phyloP scores from a whole-genome alignment of 1,284 basidiomycete species.

The Malassezia psittaci region DNA sequence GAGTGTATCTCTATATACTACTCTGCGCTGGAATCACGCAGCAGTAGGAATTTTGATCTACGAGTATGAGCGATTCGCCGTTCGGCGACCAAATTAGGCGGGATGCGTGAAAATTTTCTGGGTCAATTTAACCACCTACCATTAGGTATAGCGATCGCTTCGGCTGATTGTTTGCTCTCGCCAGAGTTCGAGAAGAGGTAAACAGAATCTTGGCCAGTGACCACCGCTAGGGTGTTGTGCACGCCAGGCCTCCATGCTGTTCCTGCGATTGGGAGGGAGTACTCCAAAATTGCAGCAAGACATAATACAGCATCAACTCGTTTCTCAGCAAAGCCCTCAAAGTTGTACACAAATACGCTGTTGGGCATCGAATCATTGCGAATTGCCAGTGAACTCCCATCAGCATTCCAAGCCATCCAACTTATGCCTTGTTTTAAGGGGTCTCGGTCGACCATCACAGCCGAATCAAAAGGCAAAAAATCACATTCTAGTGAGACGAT shows the following conservation, averaged over 20 bases:
- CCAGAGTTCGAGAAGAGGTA: conserved; percentile 52
- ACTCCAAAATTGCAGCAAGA: conserved; percentile 59
- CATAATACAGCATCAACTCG: neutral
- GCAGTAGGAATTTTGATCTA: conserved; percentile 6
- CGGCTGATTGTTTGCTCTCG: neutral
- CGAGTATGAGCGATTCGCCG: conserved; percentile 7
- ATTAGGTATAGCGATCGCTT: conserved; percentile 16
- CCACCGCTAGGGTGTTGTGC: conserved; percentile 57
- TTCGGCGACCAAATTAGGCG: conserved; percentile 9
- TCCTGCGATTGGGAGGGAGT: conserved; percentile 56
- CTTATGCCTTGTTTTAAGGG: conserved; percentile 5
- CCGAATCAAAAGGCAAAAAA: neutral
- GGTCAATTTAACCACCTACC: neutral
- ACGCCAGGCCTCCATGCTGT: conserved; percentile 68
- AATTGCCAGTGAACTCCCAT: conserved; percentile 24
- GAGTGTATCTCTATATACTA: neutral
- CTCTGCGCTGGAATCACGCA: conserved; percentile 7
- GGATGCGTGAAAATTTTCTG: conserved; percentile 4
- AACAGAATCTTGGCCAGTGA: conserved; percentile 59
- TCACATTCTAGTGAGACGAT: conserved; percentile 25
- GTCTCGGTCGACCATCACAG: neutral
- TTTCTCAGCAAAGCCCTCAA: conserved; percentile 34
- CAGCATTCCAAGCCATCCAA: conserved; percentile 4
- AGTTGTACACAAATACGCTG: conserved; percentile 53
- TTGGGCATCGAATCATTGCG: conserved; percentile 51